Base-by-base conservation (phyloP, 352 stramenopile species). In the Thalassiosira ordinaria region DNA sequence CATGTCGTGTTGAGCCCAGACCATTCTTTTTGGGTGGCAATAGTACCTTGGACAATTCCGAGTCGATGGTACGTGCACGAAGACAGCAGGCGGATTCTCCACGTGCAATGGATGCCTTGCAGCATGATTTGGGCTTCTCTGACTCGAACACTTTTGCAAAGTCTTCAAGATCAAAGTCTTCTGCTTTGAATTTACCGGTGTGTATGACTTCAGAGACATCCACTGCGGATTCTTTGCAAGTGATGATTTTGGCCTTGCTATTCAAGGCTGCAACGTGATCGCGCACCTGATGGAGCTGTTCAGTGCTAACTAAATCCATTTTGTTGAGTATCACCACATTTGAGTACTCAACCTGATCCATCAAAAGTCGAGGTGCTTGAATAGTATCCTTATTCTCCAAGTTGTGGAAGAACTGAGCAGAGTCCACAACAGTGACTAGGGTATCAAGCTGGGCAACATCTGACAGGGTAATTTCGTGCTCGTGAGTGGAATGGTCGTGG, bases 291-390 rank as follows among this genome's bases (percentile, higher is more conserved):
- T 26, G 95, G 66, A 71, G 97, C 95, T 4, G 78, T 16, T 26
- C 7, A n/a, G 33, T n/a, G 52, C 47, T 26, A 16, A 77, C 59
- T 16, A 82, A 49, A 74, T 82, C 74, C 7, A 33, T 47, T 46
- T 98, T 98, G 84, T 98, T 98, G 29, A 98, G 66, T 20, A 98
- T 56, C 60, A 98, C 96, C 9, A 98, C 91, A 74, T 98, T 96
- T 1, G 96, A 93, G 77, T 98, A 98, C 81, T 98, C 96, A 57
- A 98, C 92, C 86, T 98, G 96, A 35, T 96, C 95, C 24, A 96
- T 84, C 24, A 98, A 65, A 0, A 98, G 76, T 70, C 97, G 24
- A 75, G 80, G 22, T 77, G 49, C 86, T 49, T 41, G 93, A 51
- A 79, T 73, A 92, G 82, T 69, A 80, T 91, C 52, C 44, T 95